Percentiles rank a stretch among this genome's conserved stretches.
Conservation (phyloP, 2,329 filamentous ascomycete species). For the Aspergillus sp. region DNA sequence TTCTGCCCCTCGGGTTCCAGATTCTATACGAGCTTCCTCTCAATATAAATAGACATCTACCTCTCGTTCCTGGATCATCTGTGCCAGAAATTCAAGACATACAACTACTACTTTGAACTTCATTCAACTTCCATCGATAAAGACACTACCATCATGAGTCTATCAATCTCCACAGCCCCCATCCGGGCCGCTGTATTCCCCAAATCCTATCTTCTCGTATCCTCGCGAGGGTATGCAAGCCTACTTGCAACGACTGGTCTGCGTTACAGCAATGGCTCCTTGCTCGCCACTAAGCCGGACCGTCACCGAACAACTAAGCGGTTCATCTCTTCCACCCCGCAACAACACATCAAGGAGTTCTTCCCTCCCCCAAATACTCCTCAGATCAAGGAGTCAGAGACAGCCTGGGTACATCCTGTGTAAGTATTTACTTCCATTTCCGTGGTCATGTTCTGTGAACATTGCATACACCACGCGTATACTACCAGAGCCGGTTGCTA, state of each 20-base stretch:
- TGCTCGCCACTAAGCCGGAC: slow-evolving; percentile 13
- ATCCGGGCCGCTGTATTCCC: slow-evolving; percentile 27
- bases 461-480: no score
- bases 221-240: slow-evolving; percentile 23
- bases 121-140: not conserved
- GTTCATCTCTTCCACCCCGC: slow-evolving; percentile 38
- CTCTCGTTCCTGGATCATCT: not conserved
- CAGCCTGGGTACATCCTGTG: slow-evolving; percentile 68
- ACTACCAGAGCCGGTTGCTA: not conserved
- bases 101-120: not conserved
- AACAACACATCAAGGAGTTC: slow-evolving; percentile 46
- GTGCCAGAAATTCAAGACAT: not conserved
- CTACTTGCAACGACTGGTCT: slow-evolving; percentile 22
- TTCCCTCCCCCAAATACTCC: slow-evolving; percentile 59
- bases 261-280: slow-evolving; percentile 15
- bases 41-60: slow-evolving; percentile 6
- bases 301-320: slow-evolving; percentile 20
- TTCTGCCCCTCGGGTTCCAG: slow-evolving; percentile 1
- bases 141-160: slow-evolving; percentile 23
- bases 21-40: not conserved
- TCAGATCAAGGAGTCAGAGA: slow-evolving; percentile 60
- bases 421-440: slow-evolving; percentile 21
- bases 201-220: slow-evolving; percentile 23
- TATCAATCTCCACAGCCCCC: slow-evolving; percentile 24
- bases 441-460: no score